Conservation (phyloP, 2,329 filamentous ascomycete genomes). For the Ilyonectria sp. region DNA sequence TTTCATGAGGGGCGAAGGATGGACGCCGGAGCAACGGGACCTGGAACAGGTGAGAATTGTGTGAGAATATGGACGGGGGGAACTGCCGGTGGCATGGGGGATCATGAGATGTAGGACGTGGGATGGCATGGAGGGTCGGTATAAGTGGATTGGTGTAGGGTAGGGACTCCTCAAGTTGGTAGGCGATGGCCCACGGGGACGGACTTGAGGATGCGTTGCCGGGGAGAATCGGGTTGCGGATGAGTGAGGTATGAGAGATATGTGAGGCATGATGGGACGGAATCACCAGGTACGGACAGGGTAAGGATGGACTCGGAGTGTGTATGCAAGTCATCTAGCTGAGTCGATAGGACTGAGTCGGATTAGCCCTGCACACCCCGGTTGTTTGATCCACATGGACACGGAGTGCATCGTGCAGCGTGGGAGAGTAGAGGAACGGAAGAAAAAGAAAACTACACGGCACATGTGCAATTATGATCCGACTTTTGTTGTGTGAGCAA, state of each 20-base stretch:
- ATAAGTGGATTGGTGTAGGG: conserved; percentile 17
- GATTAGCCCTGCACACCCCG: conserved; percentile 15
- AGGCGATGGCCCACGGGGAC: neutral
- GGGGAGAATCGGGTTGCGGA: conserved; percentile 44
- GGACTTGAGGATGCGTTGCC: conserved; percentile 31
- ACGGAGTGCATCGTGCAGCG: neutral
- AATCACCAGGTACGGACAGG: conserved; percentile 10
- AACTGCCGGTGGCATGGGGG: conserved; percentile 23
- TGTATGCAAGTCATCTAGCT: conserved; percentile 28
- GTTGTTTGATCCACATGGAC: neutral
- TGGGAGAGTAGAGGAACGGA: conserved; percentile 17
- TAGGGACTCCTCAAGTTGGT: neutral
- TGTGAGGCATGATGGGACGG: conserved; percentile 7
- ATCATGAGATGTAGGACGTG: conserved; percentile 28
- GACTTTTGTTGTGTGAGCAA: conserved; percentile 44
- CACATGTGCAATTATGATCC: conserved; percentile 42
- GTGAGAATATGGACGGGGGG: conserved; percentile 17
- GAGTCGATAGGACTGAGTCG: neutral
- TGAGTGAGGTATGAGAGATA: conserved; percentile 10
- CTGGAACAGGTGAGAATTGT: conserved; percentile 26
- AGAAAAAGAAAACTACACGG: conserved; percentile 33
- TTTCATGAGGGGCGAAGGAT: conserved; percentile 22
- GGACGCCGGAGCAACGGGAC: conserved; percentile 27
- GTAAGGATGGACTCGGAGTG: neutral
- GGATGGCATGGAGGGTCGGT: conserved; percentile 10